Conservation (phyloP, 1,139 yeast species). For the Suzukiozyma palmioleophila region DNA sequence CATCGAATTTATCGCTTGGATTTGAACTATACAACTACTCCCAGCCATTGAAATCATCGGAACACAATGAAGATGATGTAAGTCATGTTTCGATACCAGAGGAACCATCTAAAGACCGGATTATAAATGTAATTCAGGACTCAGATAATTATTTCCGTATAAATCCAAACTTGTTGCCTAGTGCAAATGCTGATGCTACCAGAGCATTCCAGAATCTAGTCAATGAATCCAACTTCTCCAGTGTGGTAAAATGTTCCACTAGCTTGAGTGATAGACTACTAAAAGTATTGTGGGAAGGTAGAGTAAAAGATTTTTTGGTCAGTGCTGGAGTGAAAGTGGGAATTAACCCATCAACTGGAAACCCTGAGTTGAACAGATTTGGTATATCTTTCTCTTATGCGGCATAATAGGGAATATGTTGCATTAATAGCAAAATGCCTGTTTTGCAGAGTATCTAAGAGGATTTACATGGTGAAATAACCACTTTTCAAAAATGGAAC, state of each 20-base stretch:
- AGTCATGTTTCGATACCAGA: slow-evolving; percentile 4
- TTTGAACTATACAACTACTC: slow-evolving; percentile 68
- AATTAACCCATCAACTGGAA: slow-evolving; percentile 23
- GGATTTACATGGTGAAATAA: no score
- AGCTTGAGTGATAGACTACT: slow-evolving; percentile 60
- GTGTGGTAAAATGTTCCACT: slow-evolving; percentile 73
- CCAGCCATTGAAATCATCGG: slow-evolving; percentile 7
- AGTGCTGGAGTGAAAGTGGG: slow-evolving; percentile 65
- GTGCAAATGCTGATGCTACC: slow-evolving; percentile 40
- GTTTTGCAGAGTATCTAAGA: no score
- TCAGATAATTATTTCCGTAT: slow-evolving; percentile 22
- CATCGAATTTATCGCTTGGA: slow-evolving; percentile 82
- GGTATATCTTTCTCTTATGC: slow-evolving; percentile 42
- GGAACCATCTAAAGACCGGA: slow-evolving; percentile 6
- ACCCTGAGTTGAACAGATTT: slow-evolving; percentile 35
- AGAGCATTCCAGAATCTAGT: slow-evolving; percentile 52
- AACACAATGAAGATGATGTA: slow-evolving; percentile 1
- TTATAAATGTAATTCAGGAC: slow-evolving; percentile 22
- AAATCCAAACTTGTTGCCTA: slow-evolving; percentile 21
- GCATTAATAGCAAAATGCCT: not conserved
- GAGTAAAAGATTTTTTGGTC: slow-evolving; percentile 71
- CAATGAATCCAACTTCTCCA: slow-evolving; percentile 53
- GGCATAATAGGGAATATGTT: not conserved
- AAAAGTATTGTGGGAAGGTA: slow-evolving; percentile 83
- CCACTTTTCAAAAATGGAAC: no score